Evolutionary conservation across 441 rosid species (phyloP).

Genomic region (Pelargonium fulgidum): DNA sequence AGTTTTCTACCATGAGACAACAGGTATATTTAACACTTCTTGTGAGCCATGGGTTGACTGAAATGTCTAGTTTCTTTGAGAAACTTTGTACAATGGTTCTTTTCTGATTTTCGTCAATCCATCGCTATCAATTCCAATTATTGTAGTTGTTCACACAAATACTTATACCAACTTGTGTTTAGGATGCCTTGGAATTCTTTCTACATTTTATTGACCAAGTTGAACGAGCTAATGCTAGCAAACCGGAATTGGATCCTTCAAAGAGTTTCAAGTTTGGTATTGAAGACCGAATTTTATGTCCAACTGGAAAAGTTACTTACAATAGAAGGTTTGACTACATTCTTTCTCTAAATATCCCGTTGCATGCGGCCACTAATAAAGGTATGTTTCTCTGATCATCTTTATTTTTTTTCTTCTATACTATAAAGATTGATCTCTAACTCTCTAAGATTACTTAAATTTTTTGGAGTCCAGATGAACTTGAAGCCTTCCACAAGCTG

Average conservation of each 20-base stretch:
- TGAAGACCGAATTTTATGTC: constrained; percentile 81
- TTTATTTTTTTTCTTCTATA: neutral
- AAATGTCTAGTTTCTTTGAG: too few species aligned
- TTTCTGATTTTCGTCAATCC: neutral
- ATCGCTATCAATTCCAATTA: neutral
- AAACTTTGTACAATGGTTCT: neutral
- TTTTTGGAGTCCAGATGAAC: constrained; percentile 53
- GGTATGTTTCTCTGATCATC: constrained; percentile 29
- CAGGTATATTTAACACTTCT: constrained; percentile 47
- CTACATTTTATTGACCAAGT: constrained; percentile 88
- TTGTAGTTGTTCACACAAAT: neutral
- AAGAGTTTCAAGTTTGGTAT: constrained; percentile 90
- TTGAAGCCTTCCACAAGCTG: constrained; percentile 54
- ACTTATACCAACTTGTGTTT: constrained; percentile 23
- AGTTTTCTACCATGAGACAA: constrained; percentile 92
- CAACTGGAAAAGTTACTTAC: constrained; percentile 86
- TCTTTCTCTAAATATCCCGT: constrained; percentile 86
- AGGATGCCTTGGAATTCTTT: constrained; percentile 98
- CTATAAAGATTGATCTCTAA: too few species aligned
- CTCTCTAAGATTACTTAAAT: constrained; percentile 2
- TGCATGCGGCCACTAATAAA: constrained; percentile 80
- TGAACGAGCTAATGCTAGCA: constrained; percentile 60
- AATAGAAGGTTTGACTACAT: constrained; percentile 81
- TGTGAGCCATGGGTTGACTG: neutral
- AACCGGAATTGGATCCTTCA: constrained; percentile 65